A percentile compares a stretch with the other conserved stretches of the same genome.
These are phyloP conservation scores for Trichosporon asahii DNA, from an alignment of 1,284 basidiomycete species.

Conservation along the genomic window DNA sequence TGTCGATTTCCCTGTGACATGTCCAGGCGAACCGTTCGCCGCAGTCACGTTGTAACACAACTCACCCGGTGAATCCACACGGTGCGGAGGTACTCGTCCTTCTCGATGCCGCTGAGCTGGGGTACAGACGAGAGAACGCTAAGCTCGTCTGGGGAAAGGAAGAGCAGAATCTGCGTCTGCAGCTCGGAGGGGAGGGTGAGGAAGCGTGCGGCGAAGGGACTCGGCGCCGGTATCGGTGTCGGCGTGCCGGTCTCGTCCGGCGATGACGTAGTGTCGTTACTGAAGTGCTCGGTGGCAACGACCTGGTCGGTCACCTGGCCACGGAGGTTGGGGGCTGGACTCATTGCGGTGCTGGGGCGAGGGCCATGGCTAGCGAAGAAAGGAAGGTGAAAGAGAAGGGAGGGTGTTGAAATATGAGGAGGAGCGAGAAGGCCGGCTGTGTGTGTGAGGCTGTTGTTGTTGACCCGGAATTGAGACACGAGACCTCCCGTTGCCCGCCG, in stretches of 20 bases:
- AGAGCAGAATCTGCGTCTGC: constrained; percentile 28
- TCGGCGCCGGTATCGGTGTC: neutral
- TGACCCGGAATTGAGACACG: neutral
- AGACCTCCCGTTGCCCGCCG: neutral
- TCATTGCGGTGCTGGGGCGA: neutral
- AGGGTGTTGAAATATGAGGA: constrained; percentile 2
- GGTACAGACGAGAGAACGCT: constrained; percentile 27
- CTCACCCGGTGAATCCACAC: constrained; percentile 27
- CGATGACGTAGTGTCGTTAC: neutral
- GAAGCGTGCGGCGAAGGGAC: constrained; percentile 20
- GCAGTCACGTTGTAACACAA: neutral
- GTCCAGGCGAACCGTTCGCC: neutral
- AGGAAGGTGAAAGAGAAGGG: neutral
- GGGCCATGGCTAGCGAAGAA: neutral
- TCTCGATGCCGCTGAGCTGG: constrained; percentile 26
- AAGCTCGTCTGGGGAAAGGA: constrained; percentile 31
- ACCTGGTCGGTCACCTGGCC: neutral
- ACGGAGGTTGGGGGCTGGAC: too few species aligned
- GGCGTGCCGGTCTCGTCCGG: neutral
- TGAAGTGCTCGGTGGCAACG: neutral
- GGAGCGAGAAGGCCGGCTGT: neutral
- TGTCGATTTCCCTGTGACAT: neutral
- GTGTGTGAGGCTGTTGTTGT: neutral
- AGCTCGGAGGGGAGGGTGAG: constrained; percentile 28
- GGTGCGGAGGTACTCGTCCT: constrained; percentile 24